Conservation (phyloP, 805 yeast species). For the Wickerhamiella siamensis region DNA sequence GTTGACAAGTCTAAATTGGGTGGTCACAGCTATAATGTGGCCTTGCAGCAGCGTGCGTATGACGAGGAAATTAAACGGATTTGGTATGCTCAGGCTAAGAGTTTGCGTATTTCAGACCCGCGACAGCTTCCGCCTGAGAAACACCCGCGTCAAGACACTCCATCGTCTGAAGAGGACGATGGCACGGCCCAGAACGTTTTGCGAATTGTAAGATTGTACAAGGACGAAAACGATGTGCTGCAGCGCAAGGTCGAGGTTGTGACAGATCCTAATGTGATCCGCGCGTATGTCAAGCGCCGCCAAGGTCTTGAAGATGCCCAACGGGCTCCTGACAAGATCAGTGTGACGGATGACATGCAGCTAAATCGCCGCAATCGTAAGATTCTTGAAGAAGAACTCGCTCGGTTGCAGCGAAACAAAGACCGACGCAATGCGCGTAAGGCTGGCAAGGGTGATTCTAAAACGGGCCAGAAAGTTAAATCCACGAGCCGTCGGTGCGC, state of each 20-base stretch:
- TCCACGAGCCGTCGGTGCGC: constrained; percentile 74
- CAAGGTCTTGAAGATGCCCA: constrained; percentile 50
- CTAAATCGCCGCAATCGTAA: constrained; percentile 63
- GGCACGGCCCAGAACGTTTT: constrained; percentile 26
- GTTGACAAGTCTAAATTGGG: constrained; percentile 33
- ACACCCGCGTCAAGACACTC: neutral
- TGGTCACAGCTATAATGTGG: constrained; percentile 66
- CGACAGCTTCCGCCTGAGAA: constrained; percentile 21
- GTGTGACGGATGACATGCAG: constrained; percentile 72
- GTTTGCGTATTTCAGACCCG: constrained; percentile 34
- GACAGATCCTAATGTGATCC: constrained; percentile 74
- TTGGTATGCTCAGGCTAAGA: constrained; percentile 72
- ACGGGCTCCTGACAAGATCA: constrained; percentile 56
- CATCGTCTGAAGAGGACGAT: constrained; percentile 26
- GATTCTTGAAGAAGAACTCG: constrained; percentile 68
- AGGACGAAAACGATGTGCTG: constrained; percentile 72
- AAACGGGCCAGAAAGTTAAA: constrained; percentile 59
- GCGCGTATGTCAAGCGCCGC: constrained; percentile 64
- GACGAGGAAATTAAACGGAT: constrained; percentile 79
- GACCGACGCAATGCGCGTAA: constrained; percentile 49
- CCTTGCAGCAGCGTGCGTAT: constrained; percentile 77
- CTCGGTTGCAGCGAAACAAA: constrained; percentile 62
- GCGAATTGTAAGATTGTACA: constrained; percentile 61
- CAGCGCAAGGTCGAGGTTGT: constrained; percentile 69
- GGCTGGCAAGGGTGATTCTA: constrained; percentile 38